Conservation (phyloP, 768 basidiomycete genomes). For the Amanita fuliginea region DNA sequence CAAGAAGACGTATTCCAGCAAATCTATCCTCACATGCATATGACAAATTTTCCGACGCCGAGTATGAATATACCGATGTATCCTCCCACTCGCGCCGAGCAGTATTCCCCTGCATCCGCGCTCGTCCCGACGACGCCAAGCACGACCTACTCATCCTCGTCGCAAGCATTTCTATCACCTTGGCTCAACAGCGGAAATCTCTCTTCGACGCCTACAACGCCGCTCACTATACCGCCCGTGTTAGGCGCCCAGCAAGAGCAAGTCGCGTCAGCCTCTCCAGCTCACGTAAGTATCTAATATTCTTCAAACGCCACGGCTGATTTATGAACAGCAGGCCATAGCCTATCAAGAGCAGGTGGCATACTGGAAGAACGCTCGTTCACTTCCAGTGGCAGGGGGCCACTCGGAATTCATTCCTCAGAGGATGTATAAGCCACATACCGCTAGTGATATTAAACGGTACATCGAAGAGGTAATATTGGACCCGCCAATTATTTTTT, state of each 20-base stretch:
- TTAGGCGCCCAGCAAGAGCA: neutral
- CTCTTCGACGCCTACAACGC: constrained; percentile 3
- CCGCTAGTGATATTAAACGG: constrained; percentile 63
- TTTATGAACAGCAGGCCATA: neutral
- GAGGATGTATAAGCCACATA: constrained; percentile 63
- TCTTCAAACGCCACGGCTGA: neutral
- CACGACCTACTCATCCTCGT: neutral
- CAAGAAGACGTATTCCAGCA: neutral
- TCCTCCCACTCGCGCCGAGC: neutral
- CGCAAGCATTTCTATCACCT: neutral
- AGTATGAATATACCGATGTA: neutral
- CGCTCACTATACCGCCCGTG: neutral
- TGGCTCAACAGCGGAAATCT: neutral
- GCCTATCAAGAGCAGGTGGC: neutral
- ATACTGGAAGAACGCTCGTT: neutral
- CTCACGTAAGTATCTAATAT: neutral
- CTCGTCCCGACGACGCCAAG: neutral
- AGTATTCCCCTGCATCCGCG: neutral
- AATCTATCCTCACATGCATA: neutral
- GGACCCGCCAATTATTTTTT: constrained; percentile 56
- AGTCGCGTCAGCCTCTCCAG: neutral
- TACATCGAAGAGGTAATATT: constrained; percentile 65
- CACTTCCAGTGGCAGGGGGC: neutral
- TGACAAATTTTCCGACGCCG: neutral
- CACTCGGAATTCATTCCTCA: constrained; percentile 50